Conservation (phyloP, 176 grass and related monocot species). For the Musa itinerans region DNA sequence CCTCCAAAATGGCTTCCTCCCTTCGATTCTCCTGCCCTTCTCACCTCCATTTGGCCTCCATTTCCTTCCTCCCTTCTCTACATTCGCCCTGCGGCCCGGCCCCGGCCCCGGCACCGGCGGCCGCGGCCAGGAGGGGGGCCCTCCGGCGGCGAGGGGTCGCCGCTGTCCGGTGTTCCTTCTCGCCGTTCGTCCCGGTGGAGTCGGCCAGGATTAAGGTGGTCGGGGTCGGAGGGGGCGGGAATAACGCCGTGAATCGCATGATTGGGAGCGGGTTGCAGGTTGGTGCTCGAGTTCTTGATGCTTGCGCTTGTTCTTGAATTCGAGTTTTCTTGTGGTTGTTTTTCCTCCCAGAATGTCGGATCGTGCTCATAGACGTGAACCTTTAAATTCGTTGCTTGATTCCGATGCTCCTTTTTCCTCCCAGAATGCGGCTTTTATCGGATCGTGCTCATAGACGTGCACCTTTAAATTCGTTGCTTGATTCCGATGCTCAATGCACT, state of each 20-base stretch:
- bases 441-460: background rate
- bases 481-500: background rate
- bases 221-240: constrained; percentile 80
- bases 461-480: background rate
- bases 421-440: background rate
- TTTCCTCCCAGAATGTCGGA: background rate
- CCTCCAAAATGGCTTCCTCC: background rate
- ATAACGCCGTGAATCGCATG: constrained; percentile 96
- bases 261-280: constrained; percentile 94
- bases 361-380: background rate
- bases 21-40: background rate
- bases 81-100: background rate
- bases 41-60: background rate
- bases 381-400: background rate
- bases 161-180: constrained; percentile 21
- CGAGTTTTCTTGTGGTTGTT: background rate
- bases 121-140: background rate
- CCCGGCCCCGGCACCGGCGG: background rate
- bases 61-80: background rate
- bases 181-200: constrained; percentile 46
- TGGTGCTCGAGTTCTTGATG: background rate
- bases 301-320: too few species aligned
- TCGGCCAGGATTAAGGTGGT: constrained; percentile 84
- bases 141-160: background rate
- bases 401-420: background rate